phyloP scores from a whole-genome alignment of 495 filamentous ascomycete species.

The Alectoria sarmentosa region DNA sequence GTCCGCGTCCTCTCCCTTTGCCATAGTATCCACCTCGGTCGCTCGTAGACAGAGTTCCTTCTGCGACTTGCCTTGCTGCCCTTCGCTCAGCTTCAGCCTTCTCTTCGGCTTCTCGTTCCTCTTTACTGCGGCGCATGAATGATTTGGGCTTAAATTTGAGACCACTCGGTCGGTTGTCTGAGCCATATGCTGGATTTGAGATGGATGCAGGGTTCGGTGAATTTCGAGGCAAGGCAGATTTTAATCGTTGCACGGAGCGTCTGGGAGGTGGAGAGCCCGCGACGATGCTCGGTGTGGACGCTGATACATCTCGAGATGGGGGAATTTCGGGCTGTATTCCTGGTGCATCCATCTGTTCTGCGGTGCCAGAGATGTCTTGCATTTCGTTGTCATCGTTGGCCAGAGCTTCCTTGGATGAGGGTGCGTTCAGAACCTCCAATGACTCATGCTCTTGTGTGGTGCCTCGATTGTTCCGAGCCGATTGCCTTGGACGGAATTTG shows the following conservation, averaged over 20 bases:
- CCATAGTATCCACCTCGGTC: conserved; percentile 29
- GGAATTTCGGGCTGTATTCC: neutral
- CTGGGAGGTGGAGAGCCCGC: conserved; percentile 10
- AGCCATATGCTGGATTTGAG: conserved; percentile 1
- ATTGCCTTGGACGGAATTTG: conserved; percentile 30
- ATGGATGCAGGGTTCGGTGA: neutral
- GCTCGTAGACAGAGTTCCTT: conserved; percentile 28
- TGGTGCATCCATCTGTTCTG: neutral
- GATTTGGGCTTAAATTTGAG: conserved; percentile 45
- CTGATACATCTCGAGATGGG: neutral
- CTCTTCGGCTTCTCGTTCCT: conserved; percentile 46
- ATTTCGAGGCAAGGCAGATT: conserved; percentile 12
- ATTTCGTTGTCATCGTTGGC: neutral
- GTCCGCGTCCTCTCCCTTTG: conserved; percentile 33
- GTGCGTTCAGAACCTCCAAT: conserved; percentile 2
- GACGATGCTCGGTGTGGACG: neutral
- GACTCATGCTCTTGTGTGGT: neutral
- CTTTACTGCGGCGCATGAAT: conserved; percentile 42
- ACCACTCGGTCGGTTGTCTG: neutral
- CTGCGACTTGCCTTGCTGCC: conserved; percentile 40
- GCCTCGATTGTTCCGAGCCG: conserved; percentile 22
- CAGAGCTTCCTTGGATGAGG: conserved; percentile 13
- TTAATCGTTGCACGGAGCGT: conserved; percentile 15
- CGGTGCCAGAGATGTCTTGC: neutral
- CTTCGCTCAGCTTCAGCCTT: conserved; percentile 41